These are phyloP conservation scores for Fusarium sp. DNA, from an alignment of 2,329 filamentous ascomycete species.

Conservation along the genomic window DNA sequence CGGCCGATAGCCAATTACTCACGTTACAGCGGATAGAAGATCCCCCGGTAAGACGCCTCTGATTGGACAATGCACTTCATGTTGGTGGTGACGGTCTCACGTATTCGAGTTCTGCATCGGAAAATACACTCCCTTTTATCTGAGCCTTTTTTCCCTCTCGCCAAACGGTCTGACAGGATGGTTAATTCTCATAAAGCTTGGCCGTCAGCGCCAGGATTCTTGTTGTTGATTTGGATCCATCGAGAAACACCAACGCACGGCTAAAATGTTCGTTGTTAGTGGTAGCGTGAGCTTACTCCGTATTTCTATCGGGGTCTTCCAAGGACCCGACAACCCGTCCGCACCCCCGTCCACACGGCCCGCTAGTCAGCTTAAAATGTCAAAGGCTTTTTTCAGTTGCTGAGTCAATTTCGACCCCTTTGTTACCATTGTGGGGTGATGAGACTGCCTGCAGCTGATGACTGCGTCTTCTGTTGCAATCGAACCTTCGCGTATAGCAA, in stretches of 20 bases:
- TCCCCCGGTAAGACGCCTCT: constrained; percentile 3
- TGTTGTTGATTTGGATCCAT: not conserved
- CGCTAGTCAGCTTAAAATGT: not conserved
- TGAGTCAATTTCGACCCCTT: constrained; percentile 3
- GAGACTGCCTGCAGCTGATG: not conserved
- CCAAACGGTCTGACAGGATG: not conserved
- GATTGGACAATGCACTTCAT: not conserved
- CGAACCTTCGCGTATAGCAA: not conserved
- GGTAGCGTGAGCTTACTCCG: not conserved
- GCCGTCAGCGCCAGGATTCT: constrained; percentile 7
- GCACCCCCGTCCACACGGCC: constrained; percentile 6
- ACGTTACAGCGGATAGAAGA: constrained; percentile 18
- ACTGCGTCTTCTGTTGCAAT: not conserved
- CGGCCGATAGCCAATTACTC: constrained; percentile 18
- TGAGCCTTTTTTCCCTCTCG: not conserved
- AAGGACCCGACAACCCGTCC: constrained; percentile 45
- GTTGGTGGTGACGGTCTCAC: not conserved
- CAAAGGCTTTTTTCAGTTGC: not conserved
- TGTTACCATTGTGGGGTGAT: not conserved
- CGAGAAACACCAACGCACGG: not conserved
- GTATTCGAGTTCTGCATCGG: not conserved
- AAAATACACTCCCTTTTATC: not conserved
- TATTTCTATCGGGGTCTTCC: constrained; percentile 44
- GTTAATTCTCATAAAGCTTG: constrained; percentile 2
- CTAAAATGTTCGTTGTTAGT: not conserved